Evolutionary conservation across 345 rosid genomes (phyloP).

Genomic region (Pistacia atlantica): DNA sequence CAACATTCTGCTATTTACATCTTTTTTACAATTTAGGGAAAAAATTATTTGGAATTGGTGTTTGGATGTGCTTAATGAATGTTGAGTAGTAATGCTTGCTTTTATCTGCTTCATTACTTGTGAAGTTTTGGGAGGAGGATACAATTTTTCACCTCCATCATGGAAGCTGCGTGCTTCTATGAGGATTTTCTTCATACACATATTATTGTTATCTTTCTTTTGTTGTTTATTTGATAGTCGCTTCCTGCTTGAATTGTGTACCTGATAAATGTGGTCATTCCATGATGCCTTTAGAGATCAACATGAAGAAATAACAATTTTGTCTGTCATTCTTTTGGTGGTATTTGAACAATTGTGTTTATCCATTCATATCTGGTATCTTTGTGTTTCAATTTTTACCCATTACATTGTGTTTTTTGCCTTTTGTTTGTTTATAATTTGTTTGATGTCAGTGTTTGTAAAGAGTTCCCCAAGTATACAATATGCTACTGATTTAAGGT

Average conservation of each 20-base stretch:
- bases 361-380: background rate
- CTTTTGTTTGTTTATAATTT: slow-evolving; percentile 3
- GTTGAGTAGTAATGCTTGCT: slow-evolving; percentile 2
- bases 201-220: background rate
- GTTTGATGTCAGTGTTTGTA: slow-evolving; percentile 18
- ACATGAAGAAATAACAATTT: background rate
- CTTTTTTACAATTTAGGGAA: slow-evolving; percentile 26
- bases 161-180: background rate
- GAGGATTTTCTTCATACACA: background rate
- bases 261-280: background rate
- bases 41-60: slow-evolving; percentile 11
- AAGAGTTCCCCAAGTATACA: slow-evolving; percentile 22
- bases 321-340: background rate
- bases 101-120: background rate
- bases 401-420: slow-evolving; percentile 10
- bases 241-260: background rate
- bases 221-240: background rate
- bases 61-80: slow-evolving; percentile 7
- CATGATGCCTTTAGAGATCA: background rate
- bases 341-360: background rate
- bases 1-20: slow-evolving; percentile 38
- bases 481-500: slow-evolving; percentile 24
- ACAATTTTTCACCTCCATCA: background rate
- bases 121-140: slow-evolving; percentile 19
- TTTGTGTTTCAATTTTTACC: background rate